Base-by-base conservation (phyloP, 176 grass and related monocot species). In the Urochloa ruziziensis region DNA sequence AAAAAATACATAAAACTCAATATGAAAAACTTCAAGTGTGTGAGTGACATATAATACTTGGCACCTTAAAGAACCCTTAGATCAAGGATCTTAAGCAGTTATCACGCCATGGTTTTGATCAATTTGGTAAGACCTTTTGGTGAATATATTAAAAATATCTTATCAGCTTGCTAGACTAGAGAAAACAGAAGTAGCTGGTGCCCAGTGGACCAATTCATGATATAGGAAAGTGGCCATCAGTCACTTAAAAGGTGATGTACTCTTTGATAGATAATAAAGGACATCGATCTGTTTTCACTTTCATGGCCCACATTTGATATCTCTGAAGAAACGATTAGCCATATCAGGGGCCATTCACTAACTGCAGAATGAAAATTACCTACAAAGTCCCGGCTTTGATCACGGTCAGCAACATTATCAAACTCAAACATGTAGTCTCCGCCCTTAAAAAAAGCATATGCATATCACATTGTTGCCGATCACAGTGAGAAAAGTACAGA, bases 371-470 rank as follows among this genome's bases (percentile, higher is more conserved):
- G 57, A 63, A 70, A 39, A 67, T 74, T 94, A 98, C 90, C 95
- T 72, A 97, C 84, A 84, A 92, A 97, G 84, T 97, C 91, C 23
- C 94, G 89, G 57, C 84, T 88, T 27, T 66, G 70, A 73, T 98
- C 88, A 0, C 95, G 86, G 44, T 88, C 88, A 79, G 65, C 37
- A 80, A 90, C 92, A 82, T 86, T 93, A 30, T 93, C 93, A 62
- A 98, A 98, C 79, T 95, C 95, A 82, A 98, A 98, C 40, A 98
- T 98, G 85, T 98, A 98, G 79, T 89, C 89, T 68, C 83, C 91
- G 4, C 92, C 92, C 95, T 98, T 82, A 70, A 73, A 81, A 35
- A 82, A 82, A 58, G 52, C 14, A 16, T 48, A 74, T 21, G 6
- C 19, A 59, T n/a, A 49, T 77, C 27, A 62, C 7, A 46, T 47